Evolutionary conservation across 352 stramenopile species (phyloP).

Genomic region (Phytopythium boreale): DNA sequence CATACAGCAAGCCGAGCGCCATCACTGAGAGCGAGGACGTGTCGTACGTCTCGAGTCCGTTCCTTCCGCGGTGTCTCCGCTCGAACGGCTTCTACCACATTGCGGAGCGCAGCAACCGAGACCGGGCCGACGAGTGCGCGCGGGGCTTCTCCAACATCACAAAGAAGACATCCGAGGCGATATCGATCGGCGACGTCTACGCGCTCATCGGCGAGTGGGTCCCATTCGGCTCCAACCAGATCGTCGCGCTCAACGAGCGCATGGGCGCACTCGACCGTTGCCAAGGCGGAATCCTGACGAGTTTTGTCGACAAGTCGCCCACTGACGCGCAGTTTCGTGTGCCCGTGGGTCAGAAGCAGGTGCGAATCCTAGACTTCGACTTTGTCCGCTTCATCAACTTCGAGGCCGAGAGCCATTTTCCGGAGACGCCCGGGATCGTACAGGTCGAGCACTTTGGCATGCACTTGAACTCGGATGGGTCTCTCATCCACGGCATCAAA

Average conservation of each 20-base stretch:
- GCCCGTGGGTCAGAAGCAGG: constrained; percentile 90
- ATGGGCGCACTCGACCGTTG: constrained; percentile 95
- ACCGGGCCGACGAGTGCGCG: constrained; percentile 87
- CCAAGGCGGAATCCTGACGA: constrained; percentile 96
- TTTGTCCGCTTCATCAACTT: constrained; percentile 98
- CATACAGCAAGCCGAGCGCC: constrained; percentile 86
- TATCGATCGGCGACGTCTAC: constrained; percentile 95
- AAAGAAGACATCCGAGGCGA: constrained; percentile 91
- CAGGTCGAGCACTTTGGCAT: constrained; percentile 97
- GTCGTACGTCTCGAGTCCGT: constrained; percentile 96
- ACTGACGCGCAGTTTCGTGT: constrained; percentile 84
- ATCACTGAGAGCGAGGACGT: constrained; percentile 97
- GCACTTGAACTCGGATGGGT: constrained; percentile 76
- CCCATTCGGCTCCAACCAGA: constrained; percentile 97
- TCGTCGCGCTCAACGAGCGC: constrained; percentile 96
- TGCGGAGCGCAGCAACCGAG: constrained; percentile 91
- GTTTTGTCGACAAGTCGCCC: constrained; percentile 85
- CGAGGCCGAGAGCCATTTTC: constrained; percentile 96
- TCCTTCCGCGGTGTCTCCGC: constrained; percentile 94
- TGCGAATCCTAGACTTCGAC: constrained; percentile 97
- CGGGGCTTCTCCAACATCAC: constrained; percentile 79
- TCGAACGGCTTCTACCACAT: constrained; percentile 75
- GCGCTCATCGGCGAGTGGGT: constrained; percentile 98
- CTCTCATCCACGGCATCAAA: constrained; percentile 82
- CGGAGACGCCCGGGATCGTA: constrained; percentile 92